A percentile compares a stretch with the other conserved stretches of the same genome.
These are phyloP conservation scores for Decorospora gaudefroyi DNA, from an alignment of 2,329 filamentous ascomycete genomes.

Conservation along the genomic window DNA sequence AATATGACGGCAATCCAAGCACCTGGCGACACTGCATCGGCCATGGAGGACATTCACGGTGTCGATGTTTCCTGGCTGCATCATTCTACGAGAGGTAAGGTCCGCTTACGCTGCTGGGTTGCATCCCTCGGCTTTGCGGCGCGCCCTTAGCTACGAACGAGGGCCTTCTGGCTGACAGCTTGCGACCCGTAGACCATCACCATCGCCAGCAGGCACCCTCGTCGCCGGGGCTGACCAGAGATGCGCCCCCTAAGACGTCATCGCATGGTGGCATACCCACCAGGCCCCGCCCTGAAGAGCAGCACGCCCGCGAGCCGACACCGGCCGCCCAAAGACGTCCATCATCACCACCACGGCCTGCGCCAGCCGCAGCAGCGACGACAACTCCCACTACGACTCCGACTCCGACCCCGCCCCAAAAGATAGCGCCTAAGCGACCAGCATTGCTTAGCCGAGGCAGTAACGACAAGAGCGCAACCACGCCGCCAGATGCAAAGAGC, in stretches of 20 bases:
- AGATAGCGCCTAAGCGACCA: constrained; percentile 47
- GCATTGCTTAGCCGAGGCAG: constrained; percentile 50
- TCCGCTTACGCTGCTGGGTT: constrained; percentile 33
- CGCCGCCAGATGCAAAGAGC: constrained; percentile 37
- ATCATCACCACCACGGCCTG: constrained; percentile 28
- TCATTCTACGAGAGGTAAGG: constrained; percentile 77
- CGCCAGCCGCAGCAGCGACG: constrained; percentile 24
- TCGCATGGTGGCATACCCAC: constrained; percentile 39
- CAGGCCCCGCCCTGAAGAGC: constrained; percentile 22
- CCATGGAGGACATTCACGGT: constrained; percentile 79
- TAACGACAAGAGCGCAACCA: constrained; percentile 43
- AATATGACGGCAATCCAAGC: constrained; percentile 31
- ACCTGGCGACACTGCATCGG: constrained; percentile 25
- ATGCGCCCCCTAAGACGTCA: constrained; percentile 44
- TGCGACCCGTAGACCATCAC: constrained; percentile 37
- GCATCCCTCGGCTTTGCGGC: constrained; percentile 28
- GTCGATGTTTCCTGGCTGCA: constrained; percentile 93
- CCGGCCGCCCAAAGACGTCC: constrained; percentile 33
- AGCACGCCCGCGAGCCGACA: constrained; percentile 20
- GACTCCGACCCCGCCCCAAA: constrained; percentile 30
- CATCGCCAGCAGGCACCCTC: constrained; percentile 46
- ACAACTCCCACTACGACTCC: no score
- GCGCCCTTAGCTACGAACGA: constrained; percentile 10
- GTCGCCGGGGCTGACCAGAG: constrained; percentile 42
- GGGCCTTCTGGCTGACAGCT: constrained; percentile 28